Evolutionary conservation across 352 stramenopile species (phyloP).

Genomic region (Thraustochytrium sp.): DNA sequence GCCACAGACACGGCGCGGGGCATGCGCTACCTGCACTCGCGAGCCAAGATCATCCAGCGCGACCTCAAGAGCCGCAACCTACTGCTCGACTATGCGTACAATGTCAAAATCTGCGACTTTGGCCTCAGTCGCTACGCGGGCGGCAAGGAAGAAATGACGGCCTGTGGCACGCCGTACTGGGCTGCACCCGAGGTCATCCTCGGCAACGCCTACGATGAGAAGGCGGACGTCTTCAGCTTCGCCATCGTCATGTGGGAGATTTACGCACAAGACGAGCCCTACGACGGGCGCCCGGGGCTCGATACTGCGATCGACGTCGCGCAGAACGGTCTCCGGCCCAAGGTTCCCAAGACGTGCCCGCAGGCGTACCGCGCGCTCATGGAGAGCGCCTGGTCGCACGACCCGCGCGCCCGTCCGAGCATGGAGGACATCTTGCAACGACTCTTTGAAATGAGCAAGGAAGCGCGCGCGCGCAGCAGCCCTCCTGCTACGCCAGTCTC

Average conservation of each 20-base stretch:
- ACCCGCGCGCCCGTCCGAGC: constrained; percentile 36
- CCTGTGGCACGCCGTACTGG: constrained; percentile 49
- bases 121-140: constrained; percentile 58
- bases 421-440: constrained; percentile 47
- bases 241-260: constrained; percentile 88
- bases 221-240: constrained; percentile 86
- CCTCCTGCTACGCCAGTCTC: no score
- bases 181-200: constrained; percentile 54
- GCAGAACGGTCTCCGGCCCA: constrained; percentile 45
- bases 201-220: constrained; percentile 75
- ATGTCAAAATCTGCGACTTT: constrained; percentile 83
- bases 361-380: constrained; percentile 38
- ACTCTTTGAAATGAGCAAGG: constrained; percentile 39
- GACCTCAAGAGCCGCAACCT: constrained; percentile 83
- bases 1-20: constrained; percentile 57
- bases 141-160: constrained; percentile 51
- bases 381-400: constrained; percentile 23
- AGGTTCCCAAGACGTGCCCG: constrained; percentile 26
- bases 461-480: background rate
- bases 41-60: constrained; percentile 71
- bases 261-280: constrained; percentile 70
- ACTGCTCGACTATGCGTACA: constrained; percentile 67
- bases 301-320: constrained; percentile 61
- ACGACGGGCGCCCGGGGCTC: constrained; percentile 73
- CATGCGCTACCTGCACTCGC: constrained; percentile 77